Evolutionary conservation across 78 protist species (phyloP), one percentile per base, ranked within the genome.

Genomic region (Dictyostelium intermedium): DNA sequence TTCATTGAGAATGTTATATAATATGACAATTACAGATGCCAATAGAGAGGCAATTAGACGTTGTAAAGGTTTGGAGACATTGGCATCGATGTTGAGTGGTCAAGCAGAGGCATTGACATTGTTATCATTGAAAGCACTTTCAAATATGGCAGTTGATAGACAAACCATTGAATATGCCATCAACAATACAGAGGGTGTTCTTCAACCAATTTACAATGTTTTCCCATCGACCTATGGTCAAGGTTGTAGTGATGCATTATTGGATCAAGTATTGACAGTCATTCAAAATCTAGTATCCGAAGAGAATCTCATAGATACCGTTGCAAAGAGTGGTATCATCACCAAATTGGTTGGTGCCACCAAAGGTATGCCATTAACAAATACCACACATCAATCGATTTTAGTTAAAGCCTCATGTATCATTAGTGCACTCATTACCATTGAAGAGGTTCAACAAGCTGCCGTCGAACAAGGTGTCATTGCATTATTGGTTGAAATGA

Each of bases 101-200:
- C 82, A 89, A 69, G 70, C 84, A 80, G 82, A 89, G 7, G 81
- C 87, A n/a, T 35, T 86, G 4, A 37, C 47, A 10, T 34, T 89
- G 5, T 66, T 89, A 9, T 79, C 83, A 63, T 70, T 89, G 41
- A 89, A 89, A 39, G 94, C 87, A 2, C 10, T 89, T 1, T 89
- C 94, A 41, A 89, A 89, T 69, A 89, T 89, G 94, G 86, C 87
- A 16, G 94, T 89, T 5, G 94, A 89, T 47, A 85, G 94, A 63
- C 94, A 89, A 89, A 89, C 94, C 39, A 89, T 89, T 80, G 94
- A 89, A 47, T 89, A 89, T 69, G 60, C 83, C 6, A 41, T 89
- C 3, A 32, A 43, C 11, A 56, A 89, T 43, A 76, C 1, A 70
- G 85, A 87, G 6, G 32, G 78, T 20, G 66, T 79, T 5, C 32